Base-by-base conservation (phyloP, 2,329 filamentous ascomycete genomes). In the Colletotrichum liaoningense region DNA sequence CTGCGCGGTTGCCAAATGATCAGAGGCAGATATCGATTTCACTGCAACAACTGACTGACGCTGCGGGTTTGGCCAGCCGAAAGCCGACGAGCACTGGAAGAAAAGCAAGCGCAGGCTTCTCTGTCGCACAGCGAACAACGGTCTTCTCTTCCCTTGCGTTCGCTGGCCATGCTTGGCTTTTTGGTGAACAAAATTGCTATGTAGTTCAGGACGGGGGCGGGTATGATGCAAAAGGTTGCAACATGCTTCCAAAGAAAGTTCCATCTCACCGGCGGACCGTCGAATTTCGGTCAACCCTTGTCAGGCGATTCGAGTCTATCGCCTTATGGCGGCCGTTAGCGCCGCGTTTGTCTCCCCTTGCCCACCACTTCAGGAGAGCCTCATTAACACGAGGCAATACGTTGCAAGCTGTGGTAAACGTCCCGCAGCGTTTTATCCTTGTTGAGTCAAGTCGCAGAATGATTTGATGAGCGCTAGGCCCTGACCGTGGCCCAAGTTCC, bases 211-310 rank as follows among this genome's bases (percentile, higher is more conserved):
- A 67, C 24, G 63, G 62, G 58, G 58, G 67, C 56, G 11, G 69
- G 38, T 58, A 56, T 54, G 11, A 46, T 67, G 11, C 22, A 28
- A 58, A 63, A 63, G 72, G 68, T 72, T 59, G 72, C 56, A 72
- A 72, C 58, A 74, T 74, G 68, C 49, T 74, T 74, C 72, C 56
- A 72, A 72, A 74, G 62, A 74, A 72, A 24, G 62, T 74, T 74
- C 71, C 33, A 56, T 72, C 71, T 64, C 55, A 73, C 55, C 66
- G 38, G 66, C 59, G 42, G 42, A 42, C 42, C 54, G 42, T 69
- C 46, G 66, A 69, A 55, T 59, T 59, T 60, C 58, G 46, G 5
- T 24, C 30, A 38, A 19, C 59, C 69, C 70, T 63, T 52, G 22
- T 64, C 35, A 26, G 42, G n/a, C 42, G 19, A 22, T 63, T 63